Evolutionary conservation across 805 yeast species (phyloP).

Genomic region (Kregervanrija pseudodelftensis): DNA sequence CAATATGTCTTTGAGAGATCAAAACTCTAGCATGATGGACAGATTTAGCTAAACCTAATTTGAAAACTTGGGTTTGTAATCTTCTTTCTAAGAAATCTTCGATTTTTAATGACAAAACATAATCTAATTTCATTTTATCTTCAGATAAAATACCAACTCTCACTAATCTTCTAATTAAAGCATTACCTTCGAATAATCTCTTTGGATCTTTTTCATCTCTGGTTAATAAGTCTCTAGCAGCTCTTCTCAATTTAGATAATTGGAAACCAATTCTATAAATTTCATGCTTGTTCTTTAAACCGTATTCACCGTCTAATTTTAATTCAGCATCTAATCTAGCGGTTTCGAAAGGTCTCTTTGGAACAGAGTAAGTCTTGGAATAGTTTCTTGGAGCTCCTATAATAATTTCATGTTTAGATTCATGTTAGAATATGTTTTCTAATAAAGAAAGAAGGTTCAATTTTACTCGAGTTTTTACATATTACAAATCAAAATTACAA

Average conservation of each 20-base stretch:
- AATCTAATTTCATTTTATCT: slow-evolving; percentile 99
- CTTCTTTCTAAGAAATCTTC: slow-evolving; percentile 99
- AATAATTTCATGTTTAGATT: background rate
- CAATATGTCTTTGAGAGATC: slow-evolving; percentile 98
- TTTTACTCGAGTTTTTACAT: no score
- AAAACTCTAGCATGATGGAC: slow-evolving; percentile 99
- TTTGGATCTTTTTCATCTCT: slow-evolving; percentile 99
- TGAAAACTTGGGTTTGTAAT: slow-evolving; percentile 99
- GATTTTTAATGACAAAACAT: slow-evolving; percentile 94
- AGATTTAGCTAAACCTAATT: slow-evolving; percentile 98
- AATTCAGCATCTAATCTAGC: slow-evolving; percentile 99
- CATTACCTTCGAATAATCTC: slow-evolving; percentile 99
- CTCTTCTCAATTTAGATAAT: slow-evolving; percentile 99
- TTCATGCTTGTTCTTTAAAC: slow-evolving; percentile 99
- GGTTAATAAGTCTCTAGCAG: slow-evolving; percentile 99
- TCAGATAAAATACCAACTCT: slow-evolving; percentile 98
- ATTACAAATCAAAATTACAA: no score
- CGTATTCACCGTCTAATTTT: slow-evolving; percentile 99
- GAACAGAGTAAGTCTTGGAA: slow-evolving; percentile 99
- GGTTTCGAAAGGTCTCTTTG: slow-evolving; percentile 98
- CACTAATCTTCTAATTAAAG: slow-evolving; percentile 98
- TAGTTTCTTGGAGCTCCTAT: slow-evolving; percentile 97
- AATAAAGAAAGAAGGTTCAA: no score
- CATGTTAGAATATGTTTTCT: slow-evolving; percentile 1
- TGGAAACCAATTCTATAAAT: slow-evolving; percentile 99